Percentiles rank a stretch among this genome's conserved stretches.
Conservation (phyloP, 176 grass and related monocot species). For the Calamus simplicifolius region DNA sequence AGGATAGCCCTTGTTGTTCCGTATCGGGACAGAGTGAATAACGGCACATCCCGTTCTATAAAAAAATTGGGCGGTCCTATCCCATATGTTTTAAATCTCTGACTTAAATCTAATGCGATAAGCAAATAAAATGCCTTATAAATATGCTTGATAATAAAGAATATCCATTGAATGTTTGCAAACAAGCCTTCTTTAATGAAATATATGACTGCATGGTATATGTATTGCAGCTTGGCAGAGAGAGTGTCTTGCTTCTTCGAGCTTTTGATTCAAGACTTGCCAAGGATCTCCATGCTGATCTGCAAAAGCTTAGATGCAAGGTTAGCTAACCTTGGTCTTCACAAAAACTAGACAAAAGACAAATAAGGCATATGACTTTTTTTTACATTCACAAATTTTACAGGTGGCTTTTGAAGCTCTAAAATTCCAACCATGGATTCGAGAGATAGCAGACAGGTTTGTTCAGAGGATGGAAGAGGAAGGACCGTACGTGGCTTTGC, state of each 20-base stretch:
- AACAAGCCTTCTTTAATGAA: not conserved
- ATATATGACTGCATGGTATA: not conserved
- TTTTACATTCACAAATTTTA: too few relatives aligned
- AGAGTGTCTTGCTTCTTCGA: slow-evolving; percentile 23
- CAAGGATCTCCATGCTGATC: slow-evolving; percentile 25
- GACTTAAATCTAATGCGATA: too few relatives aligned
- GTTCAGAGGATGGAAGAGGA: slow-evolving; percentile 29
- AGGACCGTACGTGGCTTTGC: slow-evolving; percentile 34
- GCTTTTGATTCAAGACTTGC: slow-evolving; percentile 36
- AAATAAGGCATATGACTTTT: too few relatives aligned
- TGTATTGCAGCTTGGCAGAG: slow-evolving; percentile 17
- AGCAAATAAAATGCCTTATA: too few relatives aligned
- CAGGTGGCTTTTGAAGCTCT: slow-evolving; percentile 37
- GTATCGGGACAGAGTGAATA: too few relatives aligned
- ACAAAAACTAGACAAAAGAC: not conserved
- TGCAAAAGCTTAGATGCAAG: slow-evolving; percentile 44
- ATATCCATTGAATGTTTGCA: too few relatives aligned
- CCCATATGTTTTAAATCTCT: too few relatives aligned
- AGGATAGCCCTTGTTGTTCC: too few relatives aligned
- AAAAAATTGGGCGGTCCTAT: too few relatives aligned
- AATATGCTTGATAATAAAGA: too few relatives aligned
- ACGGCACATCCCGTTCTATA: too few relatives aligned
- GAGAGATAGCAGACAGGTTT: slow-evolving; percentile 17
- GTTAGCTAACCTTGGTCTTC: not conserved
- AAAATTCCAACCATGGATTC: slow-evolving; percentile 30